Evolutionary conservation across 2,329 filamentous ascomycete genomes (phyloP).

Genomic region (Pseudomassariella vexata): DNA sequence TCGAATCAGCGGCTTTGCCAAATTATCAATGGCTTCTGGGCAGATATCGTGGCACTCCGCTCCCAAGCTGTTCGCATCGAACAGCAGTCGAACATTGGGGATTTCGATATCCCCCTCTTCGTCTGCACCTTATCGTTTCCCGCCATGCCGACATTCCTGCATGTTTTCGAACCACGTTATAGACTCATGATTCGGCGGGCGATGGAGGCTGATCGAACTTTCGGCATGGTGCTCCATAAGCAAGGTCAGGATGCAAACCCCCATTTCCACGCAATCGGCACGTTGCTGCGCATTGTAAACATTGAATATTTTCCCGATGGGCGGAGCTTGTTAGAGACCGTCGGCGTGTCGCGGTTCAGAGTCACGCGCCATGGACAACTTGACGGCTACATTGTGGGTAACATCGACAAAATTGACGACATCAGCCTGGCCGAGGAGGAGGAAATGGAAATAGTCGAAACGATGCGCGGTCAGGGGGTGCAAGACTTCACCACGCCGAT

Average conservation of each 20-base stretch:
- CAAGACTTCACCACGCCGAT: constrained; percentile 18
- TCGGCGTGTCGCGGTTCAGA: constrained; percentile 71
- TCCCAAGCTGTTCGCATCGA: constrained; percentile 50
- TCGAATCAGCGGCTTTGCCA: constrained; percentile 58
- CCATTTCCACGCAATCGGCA: constrained; percentile 77
- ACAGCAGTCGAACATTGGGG: constrained; percentile 47
- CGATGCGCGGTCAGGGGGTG: constrained; percentile 22
- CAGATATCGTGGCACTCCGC: constrained; percentile 56
- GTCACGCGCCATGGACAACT: constrained; percentile 58
- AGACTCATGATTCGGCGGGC: constrained; percentile 81
- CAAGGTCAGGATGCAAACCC: constrained; percentile 32
- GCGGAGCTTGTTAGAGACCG: constrained; percentile 73
- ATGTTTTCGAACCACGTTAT: constrained; percentile 91
- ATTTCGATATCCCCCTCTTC: constrained; percentile 66
- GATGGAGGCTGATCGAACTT: constrained; percentile 66
- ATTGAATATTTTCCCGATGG: constrained; percentile 72
- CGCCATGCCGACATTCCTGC: constrained; percentile 75
- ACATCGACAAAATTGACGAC: constrained; percentile 72
- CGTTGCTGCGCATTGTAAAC: constrained; percentile 69
- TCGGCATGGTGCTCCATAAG: constrained; percentile 80
- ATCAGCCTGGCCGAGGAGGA: constrained; percentile 79
- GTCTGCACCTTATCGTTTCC: constrained; percentile 80
- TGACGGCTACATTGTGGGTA: constrained; percentile 76
- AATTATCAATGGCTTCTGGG: constrained; percentile 64
- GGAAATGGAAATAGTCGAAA: constrained; percentile 65